These are phyloP conservation scores for Lasiosphaeria miniovina DNA, from an alignment of 495 filamentous ascomycete species.

Conservation along the genomic window DNA sequence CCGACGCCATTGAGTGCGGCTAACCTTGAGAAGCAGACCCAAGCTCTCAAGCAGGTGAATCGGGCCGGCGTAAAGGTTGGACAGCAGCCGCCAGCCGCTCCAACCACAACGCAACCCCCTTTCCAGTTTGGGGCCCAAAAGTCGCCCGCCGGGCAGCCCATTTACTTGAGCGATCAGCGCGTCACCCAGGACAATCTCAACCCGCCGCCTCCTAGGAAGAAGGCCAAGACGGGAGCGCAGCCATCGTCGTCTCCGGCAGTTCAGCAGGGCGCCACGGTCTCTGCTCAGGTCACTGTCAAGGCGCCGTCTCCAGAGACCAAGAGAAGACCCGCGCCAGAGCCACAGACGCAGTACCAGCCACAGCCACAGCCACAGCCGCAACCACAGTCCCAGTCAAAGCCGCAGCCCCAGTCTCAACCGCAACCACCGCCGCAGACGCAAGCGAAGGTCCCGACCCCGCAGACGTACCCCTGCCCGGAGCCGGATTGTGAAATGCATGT, in stretches of 20 bases:
- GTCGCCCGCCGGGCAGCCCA: constrained; percentile 69
- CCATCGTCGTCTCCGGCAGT: constrained; percentile 23
- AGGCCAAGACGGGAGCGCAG: constrained; percentile 40
- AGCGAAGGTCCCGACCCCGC: constrained; percentile 17
- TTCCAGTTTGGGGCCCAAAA: constrained; percentile 66
- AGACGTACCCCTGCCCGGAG: constrained; percentile 42
- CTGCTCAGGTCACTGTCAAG: constrained; percentile 43
- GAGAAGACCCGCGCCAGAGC: constrained; percentile 39
- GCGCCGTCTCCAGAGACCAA: constrained; percentile 44
- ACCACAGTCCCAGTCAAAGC: constrained; percentile 15
- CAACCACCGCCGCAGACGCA: constrained; percentile 11
- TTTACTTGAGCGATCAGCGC: constrained; percentile 44
- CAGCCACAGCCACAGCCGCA: constrained; percentile 5
- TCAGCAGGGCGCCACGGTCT: constrained; percentile 35
- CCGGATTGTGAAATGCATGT: constrained; percentile 42
- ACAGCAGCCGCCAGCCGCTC: constrained; percentile 54
- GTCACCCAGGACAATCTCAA: constrained; percentile 51
- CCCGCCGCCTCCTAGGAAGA: constrained; percentile 53
- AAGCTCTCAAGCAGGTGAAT: constrained; percentile 48
- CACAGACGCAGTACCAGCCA: constrained; percentile 29
- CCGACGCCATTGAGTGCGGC: constrained; percentile 58
- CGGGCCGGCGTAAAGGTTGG: constrained; percentile 38
- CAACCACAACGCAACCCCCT: constrained; percentile 61
- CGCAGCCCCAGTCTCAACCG: constrained; percentile 25
- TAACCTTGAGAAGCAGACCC: constrained; percentile 66